Evolutionary conservation across 257 asterid genomes (phyloP).

Genomic region (Ehretia macrophylla): DNA sequence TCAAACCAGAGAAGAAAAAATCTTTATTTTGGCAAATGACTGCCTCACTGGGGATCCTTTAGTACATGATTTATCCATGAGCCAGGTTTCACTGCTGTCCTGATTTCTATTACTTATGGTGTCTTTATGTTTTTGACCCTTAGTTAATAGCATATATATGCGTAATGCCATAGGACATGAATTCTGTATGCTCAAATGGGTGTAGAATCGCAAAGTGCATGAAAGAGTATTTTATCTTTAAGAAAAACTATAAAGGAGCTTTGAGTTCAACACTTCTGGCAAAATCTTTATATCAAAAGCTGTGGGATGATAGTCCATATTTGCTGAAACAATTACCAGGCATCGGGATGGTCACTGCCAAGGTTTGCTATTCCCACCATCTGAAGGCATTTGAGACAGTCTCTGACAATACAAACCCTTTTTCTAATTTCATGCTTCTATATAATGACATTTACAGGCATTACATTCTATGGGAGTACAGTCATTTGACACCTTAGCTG

Average conservation of each 20-base stretch:
- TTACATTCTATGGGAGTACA: constrained; percentile 89
- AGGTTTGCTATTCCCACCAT: constrained; percentile 43
- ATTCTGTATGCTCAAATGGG: constrained; percentile 84
- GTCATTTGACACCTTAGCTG: constrained; percentile 68
- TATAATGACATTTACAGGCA: constrained; percentile 44
- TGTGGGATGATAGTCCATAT: constrained; percentile 94
- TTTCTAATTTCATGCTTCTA: not conserved
- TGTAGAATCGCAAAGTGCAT: constrained; percentile 91
- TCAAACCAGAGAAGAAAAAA: constrained; percentile 92
- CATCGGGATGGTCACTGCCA: constrained; percentile 98
- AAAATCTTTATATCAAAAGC: constrained; percentile 78
- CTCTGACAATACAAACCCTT: not conserved
- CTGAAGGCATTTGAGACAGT: constrained; percentile 4
- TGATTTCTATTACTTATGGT: constrained; percentile 16
- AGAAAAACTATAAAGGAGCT: constrained; percentile 79
- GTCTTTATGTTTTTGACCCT: constrained; percentile 8
- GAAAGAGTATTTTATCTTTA: constrained; percentile 82
- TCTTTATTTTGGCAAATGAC: constrained; percentile 85
- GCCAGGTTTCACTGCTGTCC: constrained; percentile 59
- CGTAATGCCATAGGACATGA: constrained; percentile 55
- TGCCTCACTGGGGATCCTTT: constrained; percentile 92
- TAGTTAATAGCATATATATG: constrained; percentile 6
- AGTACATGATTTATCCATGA: constrained; percentile 85
- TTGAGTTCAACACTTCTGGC: constrained; percentile 64
- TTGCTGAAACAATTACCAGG: constrained; percentile 96